Evolutionary conservation across 768 basidiomycete species (phyloP).

Genomic region (Calocera viscosa): DNA sequence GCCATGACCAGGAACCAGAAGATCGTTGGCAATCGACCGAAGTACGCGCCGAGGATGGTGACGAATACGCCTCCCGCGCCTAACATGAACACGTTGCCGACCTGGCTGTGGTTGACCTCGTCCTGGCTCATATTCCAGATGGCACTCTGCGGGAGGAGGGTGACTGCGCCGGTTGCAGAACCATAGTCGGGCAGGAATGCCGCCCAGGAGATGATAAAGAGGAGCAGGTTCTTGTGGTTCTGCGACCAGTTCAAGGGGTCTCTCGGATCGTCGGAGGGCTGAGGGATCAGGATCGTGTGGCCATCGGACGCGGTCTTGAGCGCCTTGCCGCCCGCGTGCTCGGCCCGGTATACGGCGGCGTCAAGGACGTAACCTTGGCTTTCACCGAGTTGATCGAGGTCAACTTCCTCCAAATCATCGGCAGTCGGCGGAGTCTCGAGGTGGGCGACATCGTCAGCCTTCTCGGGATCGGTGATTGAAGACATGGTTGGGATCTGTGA

Average conservation of each 20-base stretch:
- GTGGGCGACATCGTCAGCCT: not conserved
- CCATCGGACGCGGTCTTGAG: not conserved
- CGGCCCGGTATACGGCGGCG: not conserved
- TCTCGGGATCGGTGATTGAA: not conserved
- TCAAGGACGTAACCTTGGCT: not conserved
- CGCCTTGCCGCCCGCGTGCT: slow-evolving; percentile 2
- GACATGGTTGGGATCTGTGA: too few species aligned
- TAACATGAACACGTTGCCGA: slow-evolving; percentile 1
- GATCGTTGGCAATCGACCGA: not conserved
- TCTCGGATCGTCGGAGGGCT: not conserved
- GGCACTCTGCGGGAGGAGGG: not conserved
- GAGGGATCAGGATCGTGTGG: not conserved
- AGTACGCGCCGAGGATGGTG: not conserved
- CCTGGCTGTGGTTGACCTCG: not conserved
- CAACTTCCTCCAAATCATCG: not conserved
- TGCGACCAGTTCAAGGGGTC: not conserved
- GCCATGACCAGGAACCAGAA: slow-evolving; percentile 4
- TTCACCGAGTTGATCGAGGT: not conserved
- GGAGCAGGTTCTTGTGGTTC: not conserved
- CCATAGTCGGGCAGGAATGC: slow-evolving; percentile 2
- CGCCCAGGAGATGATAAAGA: slow-evolving; percentile 1
- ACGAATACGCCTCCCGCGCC: not conserved
- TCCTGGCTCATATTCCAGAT: slow-evolving; percentile 1
- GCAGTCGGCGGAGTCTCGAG: not conserved
- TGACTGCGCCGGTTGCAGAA: not conserved